phyloP scores from a whole-genome alignment of 2,329 filamentous ascomycete genomes.

The Penicillium sp. region DNA sequence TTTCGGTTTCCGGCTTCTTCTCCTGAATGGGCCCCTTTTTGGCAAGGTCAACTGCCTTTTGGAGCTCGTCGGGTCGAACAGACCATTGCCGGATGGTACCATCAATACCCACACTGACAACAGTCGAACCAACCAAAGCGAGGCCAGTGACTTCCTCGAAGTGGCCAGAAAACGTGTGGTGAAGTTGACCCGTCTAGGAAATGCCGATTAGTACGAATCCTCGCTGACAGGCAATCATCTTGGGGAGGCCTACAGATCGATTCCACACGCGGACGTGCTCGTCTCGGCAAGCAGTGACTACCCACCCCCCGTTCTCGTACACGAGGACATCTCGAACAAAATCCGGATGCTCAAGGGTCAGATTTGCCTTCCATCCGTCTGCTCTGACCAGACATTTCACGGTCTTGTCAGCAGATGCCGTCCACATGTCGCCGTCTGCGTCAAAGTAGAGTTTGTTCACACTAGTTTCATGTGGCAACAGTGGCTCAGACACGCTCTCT shows the following conservation, averaged over 20 bases:
- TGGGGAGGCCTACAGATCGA: constrained; percentile 38
- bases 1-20: constrained; percentile 43
- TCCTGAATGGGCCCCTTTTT: constrained; percentile 41
- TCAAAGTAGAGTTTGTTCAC: constrained; percentile 78
- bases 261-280: constrained; percentile 93
- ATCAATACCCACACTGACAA: constrained; percentile 85
- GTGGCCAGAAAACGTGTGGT: constrained; percentile 73
- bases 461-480: constrained; percentile 82
- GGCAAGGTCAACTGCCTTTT: constrained; percentile 50
- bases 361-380: constrained; percentile 64
- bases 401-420: constrained; percentile 84
- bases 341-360: constrained; percentile 72
- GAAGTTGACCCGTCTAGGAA: constrained; percentile 59
- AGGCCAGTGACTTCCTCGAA: constrained; percentile 89
- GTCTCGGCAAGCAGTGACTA: constrained; percentile 81
- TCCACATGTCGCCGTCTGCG: constrained; percentile 72
- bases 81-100: constrained; percentile 82
- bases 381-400: constrained; percentile 70
- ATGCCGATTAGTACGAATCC: constrained; percentile 24
- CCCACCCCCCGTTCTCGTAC: constrained; percentile 63
- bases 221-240: background rate
- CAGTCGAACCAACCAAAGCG: constrained; percentile 51
- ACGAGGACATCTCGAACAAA: constrained; percentile 81
- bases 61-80: constrained; percentile 56
- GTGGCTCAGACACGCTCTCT: constrained; percentile 49